Evolutionary conservation across 208 protist species (phyloP).

Genomic region (Trypanosoma rangeli): DNA sequence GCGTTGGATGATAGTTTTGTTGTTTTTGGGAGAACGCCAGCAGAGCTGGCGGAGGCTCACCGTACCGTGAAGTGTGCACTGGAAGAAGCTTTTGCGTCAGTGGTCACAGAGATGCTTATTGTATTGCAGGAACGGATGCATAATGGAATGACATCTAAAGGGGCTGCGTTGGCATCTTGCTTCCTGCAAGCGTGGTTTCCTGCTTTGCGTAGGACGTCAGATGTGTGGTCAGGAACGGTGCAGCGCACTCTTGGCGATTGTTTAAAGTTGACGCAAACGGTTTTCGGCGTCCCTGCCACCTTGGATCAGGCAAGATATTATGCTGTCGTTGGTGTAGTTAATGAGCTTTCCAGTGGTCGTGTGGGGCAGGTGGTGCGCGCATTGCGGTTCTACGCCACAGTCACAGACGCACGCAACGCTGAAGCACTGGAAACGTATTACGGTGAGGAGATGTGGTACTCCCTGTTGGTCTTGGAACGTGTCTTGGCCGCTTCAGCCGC

Average conservation of each 20-base stretch:
- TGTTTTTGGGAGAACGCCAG: not conserved
- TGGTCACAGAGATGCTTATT: conserved; percentile 1
- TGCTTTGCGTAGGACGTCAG: not conserved
- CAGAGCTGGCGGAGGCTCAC: conserved; percentile 1
- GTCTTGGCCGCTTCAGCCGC: not conserved
- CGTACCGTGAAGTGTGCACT: not conserved
- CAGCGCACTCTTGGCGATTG: not conserved
- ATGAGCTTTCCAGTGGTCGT: not conserved
- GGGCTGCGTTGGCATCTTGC: not conserved
- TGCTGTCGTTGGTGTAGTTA: not conserved
- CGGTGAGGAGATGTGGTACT: conserved; percentile 6
- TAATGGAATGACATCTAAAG: conserved; percentile 1
- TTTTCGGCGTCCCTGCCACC: not conserved
- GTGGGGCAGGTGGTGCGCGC: not conserved
- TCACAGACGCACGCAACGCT: not conserved
- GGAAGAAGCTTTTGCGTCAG: not conserved
- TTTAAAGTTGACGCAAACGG: conserved; percentile 6
- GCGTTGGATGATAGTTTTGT: not conserved
- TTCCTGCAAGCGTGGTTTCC: not conserved
- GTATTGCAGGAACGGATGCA: not conserved
- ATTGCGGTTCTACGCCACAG: not conserved
- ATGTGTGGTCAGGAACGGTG: not conserved
- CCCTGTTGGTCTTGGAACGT: not conserved
- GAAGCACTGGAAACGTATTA: not conserved
- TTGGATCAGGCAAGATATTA: not conserved